Evolutionary conservation across 129 eudicot species (phyloP).

Genomic region (Pseudognaphalium luteoalbum): DNA sequence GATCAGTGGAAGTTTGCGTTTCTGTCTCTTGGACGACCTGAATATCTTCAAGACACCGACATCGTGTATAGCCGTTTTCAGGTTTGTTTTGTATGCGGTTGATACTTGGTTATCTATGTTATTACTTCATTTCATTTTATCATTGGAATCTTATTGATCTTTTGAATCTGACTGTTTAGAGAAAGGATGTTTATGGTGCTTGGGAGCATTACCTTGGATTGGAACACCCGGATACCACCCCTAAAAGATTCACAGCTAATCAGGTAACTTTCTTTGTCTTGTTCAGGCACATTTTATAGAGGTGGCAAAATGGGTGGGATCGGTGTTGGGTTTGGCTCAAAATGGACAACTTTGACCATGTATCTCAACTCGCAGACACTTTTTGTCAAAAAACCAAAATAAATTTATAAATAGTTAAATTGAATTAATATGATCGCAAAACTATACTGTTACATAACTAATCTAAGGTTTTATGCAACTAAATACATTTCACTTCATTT

Average conservation of each 20-base stretch:
- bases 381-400: neutral
- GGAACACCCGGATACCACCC: slow-evolving; percentile 87
- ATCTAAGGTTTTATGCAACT: neutral
- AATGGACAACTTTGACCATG: neutral
- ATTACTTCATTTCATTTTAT: neutral
- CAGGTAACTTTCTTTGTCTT: slow-evolving; percentile 51
- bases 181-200: slow-evolving; percentile 93
- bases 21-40: slow-evolving; percentile 78
- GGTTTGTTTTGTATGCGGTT: slow-evolving; percentile 41
- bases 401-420: neutral
- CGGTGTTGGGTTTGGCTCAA: neutral
- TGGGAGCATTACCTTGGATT: slow-evolving; percentile 99
- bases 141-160: neutral
- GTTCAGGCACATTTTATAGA: neutral
- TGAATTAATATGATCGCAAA: neutral
- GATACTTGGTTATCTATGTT: neutral
- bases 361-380: neutral
- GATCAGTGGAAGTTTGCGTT: slow-evolving; percentile 92
- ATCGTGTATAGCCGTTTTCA: slow-evolving; percentile 79
- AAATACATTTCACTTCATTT: neutral
- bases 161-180: slow-evolving; percentile 33
- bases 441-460: neutral
- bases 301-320: neutral
- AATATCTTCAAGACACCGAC: slow-evolving; percentile 81
- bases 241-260: slow-evolving; percentile 69